phyloP scores from a whole-genome alignment of 257 asterid species.

The Paulownia fortunei region DNA sequence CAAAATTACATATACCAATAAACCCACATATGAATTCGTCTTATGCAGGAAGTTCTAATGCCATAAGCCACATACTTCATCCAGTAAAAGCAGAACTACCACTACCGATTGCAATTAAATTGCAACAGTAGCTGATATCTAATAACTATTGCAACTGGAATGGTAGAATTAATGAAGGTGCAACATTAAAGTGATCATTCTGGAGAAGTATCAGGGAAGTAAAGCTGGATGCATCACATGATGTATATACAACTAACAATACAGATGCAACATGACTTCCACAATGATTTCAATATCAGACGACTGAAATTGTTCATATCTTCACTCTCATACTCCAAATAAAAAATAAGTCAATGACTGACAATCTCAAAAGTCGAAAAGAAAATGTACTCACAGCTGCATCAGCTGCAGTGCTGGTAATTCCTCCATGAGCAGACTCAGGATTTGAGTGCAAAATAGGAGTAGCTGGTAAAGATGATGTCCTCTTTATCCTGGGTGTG shows the following conservation, averaged over 20 bases:
- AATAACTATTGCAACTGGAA: too few relatives aligned
- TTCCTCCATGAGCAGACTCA: slow-evolving; percentile 76
- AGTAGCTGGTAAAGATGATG: slow-evolving; percentile 76
- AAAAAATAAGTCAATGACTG: background rate
- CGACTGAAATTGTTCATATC: background rate
- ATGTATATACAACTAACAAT: background rate
- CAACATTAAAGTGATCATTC: too few relatives aligned
- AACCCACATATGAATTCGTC: too few relatives aligned
- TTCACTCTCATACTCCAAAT: slow-evolving; percentile 13
- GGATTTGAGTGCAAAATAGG: slow-evolving; percentile 84
- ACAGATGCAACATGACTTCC: background rate
- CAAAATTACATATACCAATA: background rate
- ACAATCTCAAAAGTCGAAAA: background rate
- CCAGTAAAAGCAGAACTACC: too few relatives aligned
- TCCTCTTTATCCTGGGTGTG: slow-evolving; percentile 59
- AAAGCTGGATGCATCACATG: too few relatives aligned
- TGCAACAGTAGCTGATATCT: too few relatives aligned
- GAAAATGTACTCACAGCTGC: slow-evolving; percentile 53
- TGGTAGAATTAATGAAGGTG: too few relatives aligned
- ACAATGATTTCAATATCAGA: background rate
- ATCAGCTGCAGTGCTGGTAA: slow-evolving; percentile 33
- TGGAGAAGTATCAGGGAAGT: too few relatives aligned
- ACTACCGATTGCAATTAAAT: too few relatives aligned
- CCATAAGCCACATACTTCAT: background rate
- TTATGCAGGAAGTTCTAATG: background rate